These are phyloP conservation scores for Nemania serpens DNA, from an alignment of 2,329 filamentous ascomycete species.

Conservation along the genomic window DNA sequence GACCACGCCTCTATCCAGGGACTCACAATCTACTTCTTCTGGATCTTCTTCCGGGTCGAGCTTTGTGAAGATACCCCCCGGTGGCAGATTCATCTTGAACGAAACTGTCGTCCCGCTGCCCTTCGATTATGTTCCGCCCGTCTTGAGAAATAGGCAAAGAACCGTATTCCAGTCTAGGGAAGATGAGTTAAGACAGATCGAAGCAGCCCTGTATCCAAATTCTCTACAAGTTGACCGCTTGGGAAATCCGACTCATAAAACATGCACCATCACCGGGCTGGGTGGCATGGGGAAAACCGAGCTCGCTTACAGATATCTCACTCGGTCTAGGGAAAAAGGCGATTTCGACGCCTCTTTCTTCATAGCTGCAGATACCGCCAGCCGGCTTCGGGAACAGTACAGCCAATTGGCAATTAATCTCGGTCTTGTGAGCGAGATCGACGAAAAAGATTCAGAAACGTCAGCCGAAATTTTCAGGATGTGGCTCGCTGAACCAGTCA, in stretches of 20 bases:
- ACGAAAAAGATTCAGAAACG: not conserved
- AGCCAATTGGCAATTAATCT: not conserved
- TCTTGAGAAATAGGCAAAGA: not conserved
- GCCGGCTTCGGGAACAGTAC: not conserved
- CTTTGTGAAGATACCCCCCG: not conserved
- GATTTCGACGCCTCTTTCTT: not conserved
- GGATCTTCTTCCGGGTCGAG: not conserved
- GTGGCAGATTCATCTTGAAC: not conserved
- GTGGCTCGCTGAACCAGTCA: not conserved
- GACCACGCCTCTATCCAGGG: not conserved
- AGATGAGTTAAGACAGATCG: not conserved
- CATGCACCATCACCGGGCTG: not conserved
- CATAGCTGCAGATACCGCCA: not conserved
- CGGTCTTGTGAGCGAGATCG: not conserved
- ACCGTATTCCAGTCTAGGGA: not conserved
- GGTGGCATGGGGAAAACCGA: not conserved
- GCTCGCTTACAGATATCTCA: not conserved
- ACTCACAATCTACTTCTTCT: not conserved
- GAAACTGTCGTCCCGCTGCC: not conserved
- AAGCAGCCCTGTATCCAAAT: not conserved
- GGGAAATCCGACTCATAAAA: not conserved
- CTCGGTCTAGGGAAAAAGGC: not conserved
- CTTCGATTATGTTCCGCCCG: not conserved
- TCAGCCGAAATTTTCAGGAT: not conserved
- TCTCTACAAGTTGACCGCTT: not conserved